These are phyloP conservation scores for Penicillium sp. DNA, from an alignment of 2,329 filamentous ascomycete species.

Conservation along the genomic window DNA sequence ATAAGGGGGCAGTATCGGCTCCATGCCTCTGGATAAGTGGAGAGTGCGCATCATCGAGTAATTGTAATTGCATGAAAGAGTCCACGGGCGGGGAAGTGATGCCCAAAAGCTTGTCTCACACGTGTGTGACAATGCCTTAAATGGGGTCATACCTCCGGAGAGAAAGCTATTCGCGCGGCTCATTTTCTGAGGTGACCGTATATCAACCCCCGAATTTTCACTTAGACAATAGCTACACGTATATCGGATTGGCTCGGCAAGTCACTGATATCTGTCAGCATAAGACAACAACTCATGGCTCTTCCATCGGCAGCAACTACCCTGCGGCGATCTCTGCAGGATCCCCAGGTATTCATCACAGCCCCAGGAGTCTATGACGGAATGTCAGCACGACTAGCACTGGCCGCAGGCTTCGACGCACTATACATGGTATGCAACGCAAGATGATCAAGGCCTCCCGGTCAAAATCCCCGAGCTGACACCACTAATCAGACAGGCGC, in stretches of 20 bases:
- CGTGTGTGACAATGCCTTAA: not conserved
- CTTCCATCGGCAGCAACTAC: slow-evolving; percentile 31
- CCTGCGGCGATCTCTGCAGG: slow-evolving; percentile 35
- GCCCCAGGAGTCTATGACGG: slow-evolving; percentile 55
- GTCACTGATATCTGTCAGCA: not conserved
- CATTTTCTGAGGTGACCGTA: not conserved
- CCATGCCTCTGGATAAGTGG: slow-evolving; percentile 14
- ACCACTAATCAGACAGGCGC: slow-evolving; percentile 48
- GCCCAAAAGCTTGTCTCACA: slow-evolving; percentile 12
- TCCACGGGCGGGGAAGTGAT: slow-evolving; percentile 14
- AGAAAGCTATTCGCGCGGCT: not conserved
- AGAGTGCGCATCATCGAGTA: slow-evolving; percentile 17
- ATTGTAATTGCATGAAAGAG: slow-evolving; percentile 2
- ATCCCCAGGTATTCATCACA: slow-evolving; percentile 42
- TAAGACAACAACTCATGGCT: slow-evolving; percentile 20
- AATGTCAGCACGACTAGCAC: slow-evolving; percentile 50
- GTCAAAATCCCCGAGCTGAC: not conserved
- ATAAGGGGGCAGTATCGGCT: slow-evolving; percentile 22
- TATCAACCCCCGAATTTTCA: not conserved
- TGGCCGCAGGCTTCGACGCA: slow-evolving; percentile 50
- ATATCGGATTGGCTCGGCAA: not conserved
- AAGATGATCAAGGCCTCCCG: not conserved
- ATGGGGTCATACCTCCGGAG: not conserved
- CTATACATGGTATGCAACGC: slow-evolving; percentile 51
- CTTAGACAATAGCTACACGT: not conserved